A percentile compares a stretch with the other conserved stretches of the same genome.
Conservation (phyloP, 495 filamentous ascomycete genomes). For the Daldinia vernicosa region DNA sequence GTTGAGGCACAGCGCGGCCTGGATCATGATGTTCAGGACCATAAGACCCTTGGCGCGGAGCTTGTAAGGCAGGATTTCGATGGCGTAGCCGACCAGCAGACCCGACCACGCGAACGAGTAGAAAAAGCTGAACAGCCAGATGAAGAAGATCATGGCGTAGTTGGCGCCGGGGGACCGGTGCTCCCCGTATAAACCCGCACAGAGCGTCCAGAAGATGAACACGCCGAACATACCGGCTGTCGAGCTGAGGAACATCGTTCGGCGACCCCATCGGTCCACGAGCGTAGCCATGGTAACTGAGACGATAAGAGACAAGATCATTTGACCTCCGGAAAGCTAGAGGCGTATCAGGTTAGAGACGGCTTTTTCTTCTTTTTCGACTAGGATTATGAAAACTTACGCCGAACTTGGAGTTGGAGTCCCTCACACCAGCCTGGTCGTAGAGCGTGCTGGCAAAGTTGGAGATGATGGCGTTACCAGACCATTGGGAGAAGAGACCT, state of each 20-base stretch:
- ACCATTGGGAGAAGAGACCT: constrained; percentile 74
- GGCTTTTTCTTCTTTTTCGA: not conserved
- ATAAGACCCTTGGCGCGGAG: constrained; percentile 69
- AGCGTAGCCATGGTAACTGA: constrained; percentile 63
- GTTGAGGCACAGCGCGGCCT: constrained; percentile 62
- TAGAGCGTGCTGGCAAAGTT: constrained; percentile 71
- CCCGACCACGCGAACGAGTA: constrained; percentile 71
- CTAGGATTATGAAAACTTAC: constrained; percentile 41
- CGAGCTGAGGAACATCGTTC: constrained; percentile 65
- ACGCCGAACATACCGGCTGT: constrained; percentile 68
- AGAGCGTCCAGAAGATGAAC: constrained; percentile 66
- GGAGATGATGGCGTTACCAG: constrained; percentile 71
- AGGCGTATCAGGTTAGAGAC: constrained; percentile 17
- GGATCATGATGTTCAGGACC: constrained; percentile 62
- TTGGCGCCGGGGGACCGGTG: constrained; percentile 50
- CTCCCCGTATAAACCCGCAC: constrained; percentile 53
- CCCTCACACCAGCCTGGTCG: constrained; percentile 63
- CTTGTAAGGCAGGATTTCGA: constrained; percentile 77
- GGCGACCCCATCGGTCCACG: constrained; percentile 69
- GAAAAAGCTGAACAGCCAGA: constrained; percentile 62
- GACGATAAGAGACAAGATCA: constrained; percentile 62
- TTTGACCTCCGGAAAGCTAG: constrained; percentile 62
- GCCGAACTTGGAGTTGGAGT: constrained; percentile 60
- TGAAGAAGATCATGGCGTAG: constrained; percentile 65
- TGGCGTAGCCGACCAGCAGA: constrained; percentile 70